These are phyloP conservation scores for Kalmanozyma brasiliensis DNA, from an alignment of 1,284 basidiomycete species.

Conservation along the genomic window DNA sequence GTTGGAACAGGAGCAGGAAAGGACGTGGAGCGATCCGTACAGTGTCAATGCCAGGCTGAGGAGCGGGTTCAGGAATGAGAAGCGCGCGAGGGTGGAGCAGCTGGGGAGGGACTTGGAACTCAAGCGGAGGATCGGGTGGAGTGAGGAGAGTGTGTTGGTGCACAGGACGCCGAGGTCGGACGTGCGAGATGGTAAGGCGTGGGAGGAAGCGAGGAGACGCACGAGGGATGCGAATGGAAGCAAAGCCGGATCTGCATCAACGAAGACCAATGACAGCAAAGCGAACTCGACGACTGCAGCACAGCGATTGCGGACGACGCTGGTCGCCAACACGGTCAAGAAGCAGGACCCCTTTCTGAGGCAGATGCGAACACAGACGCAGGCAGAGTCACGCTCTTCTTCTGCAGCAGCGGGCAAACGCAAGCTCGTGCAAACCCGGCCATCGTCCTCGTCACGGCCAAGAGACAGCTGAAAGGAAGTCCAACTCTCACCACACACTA, in stretches of 20 bases:
- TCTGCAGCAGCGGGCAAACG: no score
- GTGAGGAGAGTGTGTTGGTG: constrained; percentile 14
- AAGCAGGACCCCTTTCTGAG: constrained; percentile 20
- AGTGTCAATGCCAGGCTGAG: constrained; percentile 78
- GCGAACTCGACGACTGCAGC: neutral
- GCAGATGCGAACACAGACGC: constrained; percentile 1
- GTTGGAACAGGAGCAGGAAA: constrained; percentile 78
- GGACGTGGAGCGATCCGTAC: constrained; percentile 85
- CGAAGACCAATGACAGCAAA: neutral
- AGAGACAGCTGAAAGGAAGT: neutral
- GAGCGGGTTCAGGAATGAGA: constrained; percentile 83
- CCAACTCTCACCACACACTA: neutral
- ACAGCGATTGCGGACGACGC: neutral
- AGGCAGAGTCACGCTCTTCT: no score
- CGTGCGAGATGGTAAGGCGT: neutral
- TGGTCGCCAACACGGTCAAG: constrained; percentile 16
- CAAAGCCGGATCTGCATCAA: neutral
- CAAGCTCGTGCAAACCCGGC: neutral
- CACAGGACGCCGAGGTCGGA: neutral
- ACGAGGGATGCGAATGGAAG: neutral
- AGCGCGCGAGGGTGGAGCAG: constrained; percentile 78
- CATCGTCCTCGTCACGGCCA: constrained; percentile 4
- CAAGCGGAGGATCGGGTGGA: constrained; percentile 70
- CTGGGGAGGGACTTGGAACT: constrained; percentile 77
- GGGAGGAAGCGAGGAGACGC: neutral